Conservation (phyloP, 495 filamentous ascomycete genomes). For the Lepraria neglecta region DNA sequence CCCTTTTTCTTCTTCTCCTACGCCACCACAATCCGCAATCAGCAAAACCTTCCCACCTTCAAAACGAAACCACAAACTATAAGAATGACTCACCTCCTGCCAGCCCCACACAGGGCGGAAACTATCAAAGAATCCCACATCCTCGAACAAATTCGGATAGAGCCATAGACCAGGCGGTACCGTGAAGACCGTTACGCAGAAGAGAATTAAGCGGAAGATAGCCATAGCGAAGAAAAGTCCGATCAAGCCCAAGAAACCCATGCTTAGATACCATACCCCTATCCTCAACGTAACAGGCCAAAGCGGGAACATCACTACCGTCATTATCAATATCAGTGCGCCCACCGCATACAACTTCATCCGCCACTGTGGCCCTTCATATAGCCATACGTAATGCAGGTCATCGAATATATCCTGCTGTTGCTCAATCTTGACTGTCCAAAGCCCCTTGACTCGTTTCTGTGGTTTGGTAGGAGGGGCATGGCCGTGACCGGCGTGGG, state of each 20-base stretch:
- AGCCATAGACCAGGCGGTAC: slow-evolving; percentile 88
- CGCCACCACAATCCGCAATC: background rate
- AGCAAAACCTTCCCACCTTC: background rate
- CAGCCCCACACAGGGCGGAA: slow-evolving; percentile 97
- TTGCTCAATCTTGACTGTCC: slow-evolving; percentile 94
- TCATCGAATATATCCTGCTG: slow-evolving; percentile 89
- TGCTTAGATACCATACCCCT: slow-evolving; percentile 96
- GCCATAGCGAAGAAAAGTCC: slow-evolving; percentile 97
- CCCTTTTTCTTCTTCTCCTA: slow-evolving; percentile 14
- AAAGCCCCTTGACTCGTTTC: slow-evolving; percentile 90
- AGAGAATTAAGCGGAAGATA: slow-evolving; percentile 92
- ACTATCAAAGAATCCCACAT: slow-evolving; percentile 96
- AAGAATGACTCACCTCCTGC: slow-evolving; percentile 70
- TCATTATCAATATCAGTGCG: slow-evolving; percentile 73
- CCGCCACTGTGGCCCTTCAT: slow-evolving; percentile 89
- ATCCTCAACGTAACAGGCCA: slow-evolving; percentile 89
- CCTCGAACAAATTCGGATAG: slow-evolving; percentile 96
- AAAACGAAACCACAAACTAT: background rate
- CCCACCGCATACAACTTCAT: slow-evolving; percentile 83
- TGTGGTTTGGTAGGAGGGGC: slow-evolving; percentile 53
- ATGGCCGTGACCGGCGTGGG: slow-evolving; percentile 63
- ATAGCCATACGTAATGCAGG: slow-evolving; percentile 95
- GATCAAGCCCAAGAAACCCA: slow-evolving; percentile 85
- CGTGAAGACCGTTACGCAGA: slow-evolving; percentile 81
- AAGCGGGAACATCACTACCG: slow-evolving; percentile 88